Evolutionary conservation across 176 grass and related monocot genomes (phyloP).

Genomic region (Alloteropsis semialata): DNA sequence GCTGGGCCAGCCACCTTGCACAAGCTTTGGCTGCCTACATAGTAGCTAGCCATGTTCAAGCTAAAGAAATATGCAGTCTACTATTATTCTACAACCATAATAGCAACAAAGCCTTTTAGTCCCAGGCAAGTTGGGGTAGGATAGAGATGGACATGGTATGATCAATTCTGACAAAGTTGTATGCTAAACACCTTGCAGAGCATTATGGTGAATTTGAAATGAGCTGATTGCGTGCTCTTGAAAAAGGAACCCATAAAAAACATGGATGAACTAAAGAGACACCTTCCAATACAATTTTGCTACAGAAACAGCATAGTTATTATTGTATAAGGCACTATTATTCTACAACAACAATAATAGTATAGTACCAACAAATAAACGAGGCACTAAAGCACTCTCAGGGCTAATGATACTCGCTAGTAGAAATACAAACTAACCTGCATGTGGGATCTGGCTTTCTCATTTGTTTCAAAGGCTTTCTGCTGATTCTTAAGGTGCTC

Average conservation of each 20-base stretch:
- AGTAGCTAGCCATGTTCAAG: neutral
- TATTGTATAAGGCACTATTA: no score
- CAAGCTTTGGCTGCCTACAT: neutral
- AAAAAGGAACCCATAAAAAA: constrained; percentile 5
- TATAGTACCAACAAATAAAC: no score
- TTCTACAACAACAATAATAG: no score
- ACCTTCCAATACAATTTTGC: neutral
- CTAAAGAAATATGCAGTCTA: constrained; percentile 2
- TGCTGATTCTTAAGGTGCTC: constrained; percentile 91
- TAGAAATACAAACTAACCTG: constrained; percentile 60
- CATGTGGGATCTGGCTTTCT: constrained; percentile 86
- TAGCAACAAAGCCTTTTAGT: neutral
- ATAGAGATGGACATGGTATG: neutral
- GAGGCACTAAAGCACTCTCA: neutral
- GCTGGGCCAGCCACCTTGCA: neutral
- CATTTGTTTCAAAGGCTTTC: constrained; percentile 89
- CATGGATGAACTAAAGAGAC: neutral
- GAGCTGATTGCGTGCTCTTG: neutral
- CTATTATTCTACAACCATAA: neutral
- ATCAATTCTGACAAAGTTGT: neutral
- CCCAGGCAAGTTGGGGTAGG: neutral
- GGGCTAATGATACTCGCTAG: constrained; percentile 6
- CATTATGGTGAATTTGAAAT: neutral
- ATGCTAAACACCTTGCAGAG: neutral
- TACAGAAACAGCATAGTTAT: neutral